phyloP scores from a whole-genome alignment of 106 monocot genomes.

The Dendrobium nobile region DNA sequence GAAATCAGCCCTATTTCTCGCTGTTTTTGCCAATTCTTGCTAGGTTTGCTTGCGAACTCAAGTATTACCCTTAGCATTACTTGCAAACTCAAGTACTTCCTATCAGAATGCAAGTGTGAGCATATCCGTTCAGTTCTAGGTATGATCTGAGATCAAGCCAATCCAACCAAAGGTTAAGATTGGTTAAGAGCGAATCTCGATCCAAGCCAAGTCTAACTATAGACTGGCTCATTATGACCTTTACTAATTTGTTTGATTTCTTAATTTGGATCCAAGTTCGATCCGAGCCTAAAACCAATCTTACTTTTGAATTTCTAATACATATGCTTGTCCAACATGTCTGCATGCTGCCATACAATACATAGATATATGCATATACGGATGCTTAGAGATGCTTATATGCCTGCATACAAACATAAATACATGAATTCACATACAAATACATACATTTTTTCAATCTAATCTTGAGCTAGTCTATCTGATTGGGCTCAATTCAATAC shows the following conservation, averaged over 20 bases:
- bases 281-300: background rate
- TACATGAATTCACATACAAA: no score
- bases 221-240: background rate
- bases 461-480: no score
- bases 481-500: background rate
- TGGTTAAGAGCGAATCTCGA: background rate
- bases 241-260: no score
- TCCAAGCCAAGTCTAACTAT: background rate
- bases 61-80: no score
- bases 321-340: background rate
- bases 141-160: background rate
- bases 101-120: no score
- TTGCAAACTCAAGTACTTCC: no score
- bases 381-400: background rate
- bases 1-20: no score
- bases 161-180: background rate
- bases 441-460: no score
- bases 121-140: no score
- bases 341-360: background rate
- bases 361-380: background rate
- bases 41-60: no score
- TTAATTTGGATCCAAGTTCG: background rate
- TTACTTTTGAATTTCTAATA: background rate
- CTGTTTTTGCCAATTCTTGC: no score
- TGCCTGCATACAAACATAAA: no score